Percentiles rank a stretch among this genome's conserved stretches.
Evolutionary conservation across 2,329 filamentous ascomycete species (phyloP).

Genomic region (Alternaria rosae): DNA sequence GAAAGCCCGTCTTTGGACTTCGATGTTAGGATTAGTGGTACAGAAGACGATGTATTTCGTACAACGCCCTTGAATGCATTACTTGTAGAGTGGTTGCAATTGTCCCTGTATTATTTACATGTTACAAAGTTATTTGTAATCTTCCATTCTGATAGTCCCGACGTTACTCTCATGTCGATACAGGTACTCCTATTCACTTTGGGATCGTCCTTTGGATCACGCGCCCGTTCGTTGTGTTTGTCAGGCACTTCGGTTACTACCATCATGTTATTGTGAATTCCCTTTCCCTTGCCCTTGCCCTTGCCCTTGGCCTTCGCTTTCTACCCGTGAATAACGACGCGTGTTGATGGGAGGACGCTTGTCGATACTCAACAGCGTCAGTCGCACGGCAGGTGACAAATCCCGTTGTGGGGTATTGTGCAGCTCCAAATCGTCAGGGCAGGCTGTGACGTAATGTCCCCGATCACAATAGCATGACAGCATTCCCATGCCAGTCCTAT

Average conservation of each 20-base stretch:
- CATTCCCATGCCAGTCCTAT: not conserved
- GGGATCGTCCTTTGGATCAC: not conserved
- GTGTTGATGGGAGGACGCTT: not conserved
- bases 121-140: not conserved
- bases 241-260: not conserved
- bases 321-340: not conserved
- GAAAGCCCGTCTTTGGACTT: not conserved
- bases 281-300: not conserved
- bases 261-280: not conserved
- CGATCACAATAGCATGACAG: not conserved
- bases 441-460: not conserved
- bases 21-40: not conserved
- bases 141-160: accelerated
- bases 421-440: not conserved
- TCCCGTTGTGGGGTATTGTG: not conserved
- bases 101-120: not conserved
- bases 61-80: not conserved
- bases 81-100: not conserved
- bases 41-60: not conserved
- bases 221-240: not conserved
- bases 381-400: not conserved
- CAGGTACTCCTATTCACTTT: not conserved
- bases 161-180: not conserved
- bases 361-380: not conserved
- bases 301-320: not conserved